phyloP scores from a whole-genome alignment of 768 basidiomycete genomes.

The Glaciozyma antarctica region DNA sequence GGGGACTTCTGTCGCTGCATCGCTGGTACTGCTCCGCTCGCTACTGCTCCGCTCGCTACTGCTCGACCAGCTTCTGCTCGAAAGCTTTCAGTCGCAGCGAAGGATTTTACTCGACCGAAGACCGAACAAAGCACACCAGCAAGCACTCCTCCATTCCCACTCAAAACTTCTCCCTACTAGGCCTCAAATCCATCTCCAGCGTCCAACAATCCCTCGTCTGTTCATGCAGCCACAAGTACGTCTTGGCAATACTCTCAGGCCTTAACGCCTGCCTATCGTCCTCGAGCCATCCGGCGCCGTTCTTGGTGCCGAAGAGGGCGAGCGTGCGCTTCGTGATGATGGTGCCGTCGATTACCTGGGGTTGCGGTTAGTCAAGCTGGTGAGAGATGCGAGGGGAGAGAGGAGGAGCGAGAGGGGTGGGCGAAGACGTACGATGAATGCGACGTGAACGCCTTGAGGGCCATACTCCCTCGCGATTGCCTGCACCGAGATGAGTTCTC shows the following conservation, averaged over 20 bases:
- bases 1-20: no score
- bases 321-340: conserved; percentile 18
- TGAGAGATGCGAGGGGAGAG: no score
- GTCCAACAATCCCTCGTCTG: conserved; percentile 10
- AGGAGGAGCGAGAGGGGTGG: not conserved
- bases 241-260: conserved; percentile 17
- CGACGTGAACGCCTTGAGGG: conserved; percentile 38
- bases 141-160: not conserved
- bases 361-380: no score
- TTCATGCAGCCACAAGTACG: conserved; percentile 19
- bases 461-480: conserved; percentile 39
- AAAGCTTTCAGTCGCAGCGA: no score
- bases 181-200: conserved; percentile 27
- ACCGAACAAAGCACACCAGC: not conserved
- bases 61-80: no score
- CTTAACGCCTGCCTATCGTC: conserved; percentile 18
- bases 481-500: not conserved
- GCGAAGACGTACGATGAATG: conserved; percentile 32
- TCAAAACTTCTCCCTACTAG: conserved; percentile 20
- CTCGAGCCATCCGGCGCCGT: conserved; percentile 14
- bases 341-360: conserved; percentile 27
- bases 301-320: conserved; percentile 3
- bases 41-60: no score
- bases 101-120: no score
- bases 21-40: no score